Conservation (phyloP, 2,329 filamentous ascomycete species). For the Diaporthe longicolla region DNA sequence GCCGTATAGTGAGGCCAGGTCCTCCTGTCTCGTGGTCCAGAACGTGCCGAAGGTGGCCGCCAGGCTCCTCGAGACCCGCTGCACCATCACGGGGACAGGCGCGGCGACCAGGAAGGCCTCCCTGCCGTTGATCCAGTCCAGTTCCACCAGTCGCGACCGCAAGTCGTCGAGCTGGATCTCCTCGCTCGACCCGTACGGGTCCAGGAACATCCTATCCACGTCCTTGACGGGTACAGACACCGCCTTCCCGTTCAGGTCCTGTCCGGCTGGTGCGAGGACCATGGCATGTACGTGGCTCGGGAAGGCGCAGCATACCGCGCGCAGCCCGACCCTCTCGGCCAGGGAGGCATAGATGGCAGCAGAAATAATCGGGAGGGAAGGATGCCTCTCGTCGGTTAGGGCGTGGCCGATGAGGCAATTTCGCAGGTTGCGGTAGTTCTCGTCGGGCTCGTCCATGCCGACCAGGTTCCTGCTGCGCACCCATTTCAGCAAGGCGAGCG, state of each 20-base stretch:
- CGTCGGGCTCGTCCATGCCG: slow-evolving; percentile 75
- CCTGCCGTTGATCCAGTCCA: slow-evolving; percentile 58
- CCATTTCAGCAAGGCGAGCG: slow-evolving; percentile 77
- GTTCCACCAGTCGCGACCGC: slow-evolving; percentile 68
- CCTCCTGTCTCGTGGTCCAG: slow-evolving; percentile 45
- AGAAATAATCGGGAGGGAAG: slow-evolving; percentile 88
- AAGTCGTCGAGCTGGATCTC: slow-evolving; percentile 76
- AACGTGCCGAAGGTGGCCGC: slow-evolving; percentile 75
- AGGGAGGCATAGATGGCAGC: slow-evolving; percentile 88
- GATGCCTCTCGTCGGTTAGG: slow-evolving; percentile 78
- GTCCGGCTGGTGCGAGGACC: slow-evolving; percentile 72
- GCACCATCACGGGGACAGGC: slow-evolving; percentile 75
- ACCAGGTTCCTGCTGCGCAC: slow-evolving; percentile 77
- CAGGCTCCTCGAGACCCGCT: slow-evolving; percentile 86
- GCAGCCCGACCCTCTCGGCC: slow-evolving; percentile 80
- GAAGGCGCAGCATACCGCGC: slow-evolving; percentile 84
- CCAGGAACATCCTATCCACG: slow-evolving; percentile 79
- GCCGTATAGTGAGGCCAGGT: slow-evolving; percentile 57
- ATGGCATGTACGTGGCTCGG: slow-evolving; percentile 89
- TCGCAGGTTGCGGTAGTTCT: slow-evolving; percentile 82
- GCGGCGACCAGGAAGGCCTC: slow-evolving; percentile 75
- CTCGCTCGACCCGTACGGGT: slow-evolving; percentile 80
- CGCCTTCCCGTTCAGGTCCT: slow-evolving; percentile 70
- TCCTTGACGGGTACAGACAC: slow-evolving; percentile 56
- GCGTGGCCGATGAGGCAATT: slow-evolving; percentile 92